phyloP scores from a whole-genome alignment of 352 stramenopile species.

The Aphanomyces astaci region DNA sequence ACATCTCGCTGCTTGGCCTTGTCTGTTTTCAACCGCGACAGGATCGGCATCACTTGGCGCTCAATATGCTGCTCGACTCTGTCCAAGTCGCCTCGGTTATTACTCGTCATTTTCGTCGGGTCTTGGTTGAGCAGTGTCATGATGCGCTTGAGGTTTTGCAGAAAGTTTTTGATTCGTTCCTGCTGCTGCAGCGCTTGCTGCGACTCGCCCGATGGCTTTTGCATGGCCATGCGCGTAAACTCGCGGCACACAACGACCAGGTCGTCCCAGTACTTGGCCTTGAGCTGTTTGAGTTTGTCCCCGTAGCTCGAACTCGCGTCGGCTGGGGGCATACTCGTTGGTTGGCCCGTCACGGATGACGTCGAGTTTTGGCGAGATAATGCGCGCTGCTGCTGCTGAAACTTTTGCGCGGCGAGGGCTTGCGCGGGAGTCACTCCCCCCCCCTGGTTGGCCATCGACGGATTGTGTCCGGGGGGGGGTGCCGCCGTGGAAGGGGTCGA shows the following conservation, averaged over 20 bases:
- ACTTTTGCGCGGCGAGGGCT: constrained; percentile 22
- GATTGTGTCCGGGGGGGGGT: not conserved
- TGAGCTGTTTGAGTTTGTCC: constrained; percentile 65
- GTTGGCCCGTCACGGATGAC: constrained; percentile 7
- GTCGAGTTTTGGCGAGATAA: not conserved
- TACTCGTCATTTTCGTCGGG: constrained; percentile 60
- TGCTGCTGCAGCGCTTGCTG: constrained; percentile 41
- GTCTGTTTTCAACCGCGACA: constrained; percentile 53
- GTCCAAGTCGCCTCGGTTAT: constrained; percentile 72
- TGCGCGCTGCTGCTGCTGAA: constrained; percentile 31
- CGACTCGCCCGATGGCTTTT: constrained; percentile 70
- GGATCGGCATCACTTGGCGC: constrained; percentile 72
- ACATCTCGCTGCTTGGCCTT: constrained; percentile 14
- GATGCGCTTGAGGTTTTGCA: constrained; percentile 73
- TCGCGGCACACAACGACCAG: constrained; percentile 77
- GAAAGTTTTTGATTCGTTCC: constrained; percentile 73
- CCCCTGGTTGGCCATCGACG: too few species aligned
- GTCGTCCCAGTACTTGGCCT: constrained; percentile 77
- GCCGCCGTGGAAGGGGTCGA: constrained; percentile 17
- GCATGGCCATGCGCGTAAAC: constrained; percentile 78
- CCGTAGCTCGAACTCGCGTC: constrained; percentile 45
- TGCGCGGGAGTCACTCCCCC: constrained; percentile 26
- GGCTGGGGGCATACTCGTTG: not conserved
- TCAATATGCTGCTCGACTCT: constrained; percentile 76
- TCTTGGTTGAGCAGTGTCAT: constrained; percentile 75